Evolutionary conservation across 495 filamentous ascomycete genomes (phyloP), one percentile per base, ranked within the genome.

Genomic region (Talaromyces nanjingensis): DNA sequence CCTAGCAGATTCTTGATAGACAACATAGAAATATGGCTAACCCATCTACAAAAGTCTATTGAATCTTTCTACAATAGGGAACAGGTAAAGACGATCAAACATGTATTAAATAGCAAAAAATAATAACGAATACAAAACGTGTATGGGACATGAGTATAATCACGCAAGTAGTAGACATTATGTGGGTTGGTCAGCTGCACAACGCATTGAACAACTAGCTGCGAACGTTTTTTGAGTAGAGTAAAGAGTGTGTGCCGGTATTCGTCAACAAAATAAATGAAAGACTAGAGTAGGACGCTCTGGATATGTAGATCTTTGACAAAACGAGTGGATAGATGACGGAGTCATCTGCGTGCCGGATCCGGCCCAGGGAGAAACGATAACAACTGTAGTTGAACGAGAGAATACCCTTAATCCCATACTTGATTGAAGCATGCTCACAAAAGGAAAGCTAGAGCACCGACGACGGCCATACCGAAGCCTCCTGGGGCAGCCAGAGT

Each of bases 281-380:
- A 37, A 12, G 60, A 62, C 60, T 24, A 11, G n/a, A 54, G 42
- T 34, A 33, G 29, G 47, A 54, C n/a, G 7, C 20, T 25, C 4
- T 52, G 24, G 22, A 47, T 25, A 47, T 27, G 39, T 39, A 29
- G n/a, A 11, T 29, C 31, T 52, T 20, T 18, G 27, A 5, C 16
- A 60, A 16, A 62, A 62, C 20, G 60, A 62, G 47, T 54, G 60
- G 42, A 62, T 62, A 45, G 60, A 62, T 62, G 60, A 62, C 25
- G 14, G 7, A 62, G 20, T 62, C 42, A 62, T 62, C 42, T 33
- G 22, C 20, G 29, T 53, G 60, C 60, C 24, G 25, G 47, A 62
- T 62, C 47, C 22, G 25, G 25, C 42, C 60, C 59, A 22, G 25
- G 6, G 12, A 7, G 29, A 34, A 53, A 33, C 42, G 45, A 62